Evolutionary conservation across 176 grass and related monocot species (phyloP), one percentile per base, ranked within the genome.

Genomic region (Raddia guianensis): DNA sequence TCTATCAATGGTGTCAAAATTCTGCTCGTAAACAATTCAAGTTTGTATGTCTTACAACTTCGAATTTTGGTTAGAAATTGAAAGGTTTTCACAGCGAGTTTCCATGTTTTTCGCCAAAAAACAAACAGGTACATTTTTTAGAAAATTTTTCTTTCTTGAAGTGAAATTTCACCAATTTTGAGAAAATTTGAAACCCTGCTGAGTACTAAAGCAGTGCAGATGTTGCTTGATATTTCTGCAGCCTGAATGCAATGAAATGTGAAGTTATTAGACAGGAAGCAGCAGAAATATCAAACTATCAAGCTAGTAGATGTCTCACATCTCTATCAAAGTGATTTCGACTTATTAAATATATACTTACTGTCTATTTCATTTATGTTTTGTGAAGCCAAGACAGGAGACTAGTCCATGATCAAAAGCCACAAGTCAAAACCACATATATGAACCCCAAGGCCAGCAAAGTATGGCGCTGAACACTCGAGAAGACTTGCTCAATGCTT

Each of bases 331-430:
- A 11, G 42, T 10, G 55, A 53, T 34, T 3, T 71, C n/a, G 11
- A 64, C 68, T 57, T 50, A 66, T 47, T 14, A 73, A 48, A 20
- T 9, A 80, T 66, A 49, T 86, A 57, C 67, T 35, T 72, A 54
- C 20, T 66, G 59, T 66, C 69, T 40, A 50, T 58, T 58, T 79
- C 40, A 48, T 85, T 85, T 72, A 77, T 81, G 72, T 85, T 85
- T 85, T 73, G 49, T 80, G 77, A 65, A 81, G 64, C 71, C 87
- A 84, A 16, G 63, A 84, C 53, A 88, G 80, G 50, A 52, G 80
- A 70, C 74, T 57, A 78, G 74, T 51, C 75, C 51, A 67, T 61
- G 51, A 51, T 59, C n/a, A 46, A 40, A 79, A 61, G 20, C 69
- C 71, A 12, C 64, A 7, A 67, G 76, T 75, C 42, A 78, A 59